Base-by-base conservation (phyloP, 495 filamentous ascomycete genomes). In the Lepraria neglecta region DNA sequence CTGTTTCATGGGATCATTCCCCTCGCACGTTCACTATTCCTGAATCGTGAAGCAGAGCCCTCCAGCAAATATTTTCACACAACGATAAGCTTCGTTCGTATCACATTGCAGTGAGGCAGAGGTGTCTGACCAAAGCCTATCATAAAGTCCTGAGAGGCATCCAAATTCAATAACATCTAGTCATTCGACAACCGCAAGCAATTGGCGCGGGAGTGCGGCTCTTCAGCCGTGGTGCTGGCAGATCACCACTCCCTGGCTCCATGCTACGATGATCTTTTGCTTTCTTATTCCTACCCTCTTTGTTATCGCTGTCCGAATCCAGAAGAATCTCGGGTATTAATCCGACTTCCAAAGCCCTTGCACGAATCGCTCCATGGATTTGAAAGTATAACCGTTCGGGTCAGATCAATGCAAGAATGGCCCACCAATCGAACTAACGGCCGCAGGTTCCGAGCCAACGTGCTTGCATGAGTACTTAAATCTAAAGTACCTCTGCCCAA, bases 151-250 rank as follows among this genome's bases (percentile, higher is more conserved):
- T n/a, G n/a, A n/a, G n/a, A n/a, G n/a, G n/a, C n/a, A n/a, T n/a
- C n/a, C n/a, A n/a, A n/a, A n/a, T 12, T 38, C 12, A 7, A 54
- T 6, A 1, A 35, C 3, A 21, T 54, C 51, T n/a, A 38, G 11
- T 38, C 31, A 10, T 38, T 35, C 2, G 10, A 11, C 21, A 10
- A 33, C 19, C 27, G 19, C 30, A 28, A 54, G 19, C 31, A 54
- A 54, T 54, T 54, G 51, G 51, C 51, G 51, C 51, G 51, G 51
- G 51, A 54, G 51, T 54, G 51, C 51, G 31, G 51, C 28, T 54
- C 17, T 38, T 15, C 30, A 38, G 28, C 17, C 51, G n/a, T 53
- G n/a, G 12, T 38, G 51, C 51, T 53, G 27, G 14, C 31, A 35
- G 30, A 38, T 24, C 35, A 54, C 31, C 28, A 24, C 31, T 11